phyloP scores from a whole-genome alignment of 768 basidiomycete genomes.

The Lactifluus hygrophoroides region DNA sequence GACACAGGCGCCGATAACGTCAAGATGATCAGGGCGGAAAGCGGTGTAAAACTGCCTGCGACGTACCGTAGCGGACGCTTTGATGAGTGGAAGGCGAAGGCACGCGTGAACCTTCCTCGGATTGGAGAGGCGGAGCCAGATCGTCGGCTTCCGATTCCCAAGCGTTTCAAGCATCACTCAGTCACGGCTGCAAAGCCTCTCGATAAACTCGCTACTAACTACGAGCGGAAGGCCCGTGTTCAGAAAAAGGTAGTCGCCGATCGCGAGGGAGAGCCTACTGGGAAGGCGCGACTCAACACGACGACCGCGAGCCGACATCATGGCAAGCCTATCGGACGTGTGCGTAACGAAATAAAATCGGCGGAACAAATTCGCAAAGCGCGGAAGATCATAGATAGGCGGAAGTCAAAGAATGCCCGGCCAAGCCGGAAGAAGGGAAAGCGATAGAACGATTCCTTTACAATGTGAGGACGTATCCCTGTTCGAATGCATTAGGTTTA shows the following conservation, averaged over 20 bases:
- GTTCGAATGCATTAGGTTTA: not conserved
- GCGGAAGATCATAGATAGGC: conserved; percentile 55
- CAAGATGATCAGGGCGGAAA: conserved; percentile 90
- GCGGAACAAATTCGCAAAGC: conserved; percentile 80
- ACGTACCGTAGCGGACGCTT: conserved; percentile 90
- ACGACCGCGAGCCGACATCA: conserved; percentile 38
- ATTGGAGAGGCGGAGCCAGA: conserved; percentile 75
- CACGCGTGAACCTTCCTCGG: conserved; percentile 60
- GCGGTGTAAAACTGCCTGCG: conserved; percentile 83
- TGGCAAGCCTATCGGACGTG: conserved; percentile 51
- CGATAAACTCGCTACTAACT: conserved; percentile 63
- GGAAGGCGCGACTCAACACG: conserved; percentile 21
- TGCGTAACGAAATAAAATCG: conserved; percentile 79
- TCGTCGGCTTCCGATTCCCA: conserved; percentile 24
- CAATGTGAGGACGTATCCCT: not conserved
- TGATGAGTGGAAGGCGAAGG: conserved; percentile 89
- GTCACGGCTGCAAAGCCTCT: conserved; percentile 59
- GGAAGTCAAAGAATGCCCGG: conserved; percentile 74
- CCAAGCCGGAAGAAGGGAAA: conserved; percentile 42
- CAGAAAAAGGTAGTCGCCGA: conserved; percentile 43
- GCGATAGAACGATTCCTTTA: conserved; percentile 13
- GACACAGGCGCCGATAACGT: conserved; percentile 86
- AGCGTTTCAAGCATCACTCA: conserved; percentile 68
- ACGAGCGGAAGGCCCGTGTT: conserved; percentile 64
- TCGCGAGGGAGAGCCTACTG: conserved; percentile 26